phyloP scores from a whole-genome alignment of 176 grass and related monocot genomes.

The Zea luxurians region DNA sequence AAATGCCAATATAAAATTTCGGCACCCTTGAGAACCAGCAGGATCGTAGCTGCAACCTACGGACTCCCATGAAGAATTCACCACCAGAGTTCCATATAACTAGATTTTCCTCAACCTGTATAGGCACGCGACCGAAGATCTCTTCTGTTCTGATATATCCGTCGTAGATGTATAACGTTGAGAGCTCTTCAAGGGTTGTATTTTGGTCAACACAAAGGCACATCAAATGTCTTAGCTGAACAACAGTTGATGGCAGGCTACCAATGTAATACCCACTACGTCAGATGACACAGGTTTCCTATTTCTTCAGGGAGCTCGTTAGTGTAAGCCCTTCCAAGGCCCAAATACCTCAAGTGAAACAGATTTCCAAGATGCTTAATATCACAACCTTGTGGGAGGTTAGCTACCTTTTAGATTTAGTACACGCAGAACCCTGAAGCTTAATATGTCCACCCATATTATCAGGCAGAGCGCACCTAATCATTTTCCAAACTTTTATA shows the following conservation, averaged over 20 bases:
- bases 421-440: background rate
- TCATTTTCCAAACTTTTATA: too few relatives aligned
- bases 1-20: too few relatives aligned
- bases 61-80: background rate
- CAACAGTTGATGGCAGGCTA: background rate
- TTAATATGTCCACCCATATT: too few relatives aligned
- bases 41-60: rapidly evolving
- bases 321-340: too few relatives aligned
- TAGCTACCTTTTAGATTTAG: too few relatives aligned
- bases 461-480: too few relatives aligned
- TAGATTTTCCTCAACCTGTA: background rate
- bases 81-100: rapidly evolving
- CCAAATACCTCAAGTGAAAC: background rate
- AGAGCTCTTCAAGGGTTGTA: background rate
- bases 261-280: background rate
- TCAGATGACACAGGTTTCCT: background rate
- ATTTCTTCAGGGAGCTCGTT: too few relatives aligned
- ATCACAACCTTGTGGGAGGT: background rate
- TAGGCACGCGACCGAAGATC: background rate
- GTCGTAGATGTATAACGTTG: background rate
- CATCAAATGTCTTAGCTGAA: background rate
- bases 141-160: background rate
- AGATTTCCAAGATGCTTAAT: background rate
- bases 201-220: rapidly evolving
- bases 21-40: background rate